Percentiles rank a stretch among this genome's conserved stretches.
phyloP scores from a whole-genome alignment of 2,329 filamentous ascomycete species.

The Hymenoscyphus albidus region DNA sequence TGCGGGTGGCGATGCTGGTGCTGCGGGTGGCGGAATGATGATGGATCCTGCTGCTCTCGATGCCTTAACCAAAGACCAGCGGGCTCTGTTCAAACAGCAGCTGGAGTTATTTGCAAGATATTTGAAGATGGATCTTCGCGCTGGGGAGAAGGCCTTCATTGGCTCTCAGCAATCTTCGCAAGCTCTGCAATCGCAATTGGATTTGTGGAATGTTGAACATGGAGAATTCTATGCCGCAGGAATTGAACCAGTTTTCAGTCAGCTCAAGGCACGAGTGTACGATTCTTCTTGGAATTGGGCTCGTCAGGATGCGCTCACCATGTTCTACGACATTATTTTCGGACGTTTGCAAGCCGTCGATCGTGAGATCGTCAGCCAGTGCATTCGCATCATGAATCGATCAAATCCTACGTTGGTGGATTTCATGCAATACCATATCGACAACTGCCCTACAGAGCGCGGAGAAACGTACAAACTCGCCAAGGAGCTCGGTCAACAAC shows the following conservation, averaged over 20 bases:
- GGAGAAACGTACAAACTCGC: slow-evolving; percentile 98
- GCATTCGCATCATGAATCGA: slow-evolving; percentile 98
- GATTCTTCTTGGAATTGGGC: slow-evolving; percentile 99
- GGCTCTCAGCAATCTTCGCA: slow-evolving; percentile 80
- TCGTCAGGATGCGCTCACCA: slow-evolving; percentile 90
- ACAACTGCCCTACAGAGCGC: slow-evolving; percentile 93
- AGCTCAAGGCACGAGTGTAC: slow-evolving; percentile 91
- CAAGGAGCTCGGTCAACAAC: slow-evolving; percentile 85
- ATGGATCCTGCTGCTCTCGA: slow-evolving; percentile 98
- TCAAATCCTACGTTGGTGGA: slow-evolving; percentile 93
- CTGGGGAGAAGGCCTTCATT: slow-evolving; percentile 92
- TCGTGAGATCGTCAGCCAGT: slow-evolving; percentile 96
- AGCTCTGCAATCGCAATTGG: slow-evolving; percentile 85
- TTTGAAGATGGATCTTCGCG: slow-evolving; percentile 92
- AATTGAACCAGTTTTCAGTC: slow-evolving; percentile 89
- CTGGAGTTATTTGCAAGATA: slow-evolving; percentile 93
- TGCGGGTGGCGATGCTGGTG: slow-evolving; percentile 67
- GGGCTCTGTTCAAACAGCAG: slow-evolving; percentile 95
- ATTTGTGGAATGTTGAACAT: slow-evolving; percentile 92
- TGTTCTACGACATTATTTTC: slow-evolving; percentile 99
- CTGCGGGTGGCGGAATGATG: slow-evolving; percentile 85
- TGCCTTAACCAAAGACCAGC: slow-evolving; percentile 94
- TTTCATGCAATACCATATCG: slow-evolving; percentile 99
- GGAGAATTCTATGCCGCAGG: slow-evolving; percentile 94
- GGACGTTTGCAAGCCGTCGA: slow-evolving; percentile 89